Percentiles rank a stretch among this genome's conserved stretches.
Evolutionary conservation across 1,139 yeast genomes (phyloP).

Genomic region (Sugiyamaella pinicola): DNA sequence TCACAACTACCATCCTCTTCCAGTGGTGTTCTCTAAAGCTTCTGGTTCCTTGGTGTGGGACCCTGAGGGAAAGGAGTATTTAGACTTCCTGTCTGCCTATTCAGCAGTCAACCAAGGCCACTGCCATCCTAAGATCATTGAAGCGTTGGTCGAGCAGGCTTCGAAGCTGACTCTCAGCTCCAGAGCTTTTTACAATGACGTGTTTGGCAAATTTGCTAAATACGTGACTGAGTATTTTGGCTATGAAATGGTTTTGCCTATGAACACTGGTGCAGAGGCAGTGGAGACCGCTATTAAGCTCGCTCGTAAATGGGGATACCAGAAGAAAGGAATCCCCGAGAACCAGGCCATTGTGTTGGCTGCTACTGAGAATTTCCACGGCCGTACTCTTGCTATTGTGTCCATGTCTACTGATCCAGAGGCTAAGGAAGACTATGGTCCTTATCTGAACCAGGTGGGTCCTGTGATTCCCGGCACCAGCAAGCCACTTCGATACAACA

Average conservation of each 20-base stretch:
- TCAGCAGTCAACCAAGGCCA: slow-evolving; percentile 99
- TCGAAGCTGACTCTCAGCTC: slow-evolving; percentile 80
- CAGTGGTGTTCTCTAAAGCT: slow-evolving; percentile 88
- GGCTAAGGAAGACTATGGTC: slow-evolving; percentile 87
- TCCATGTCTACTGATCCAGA: slow-evolving; percentile 97
- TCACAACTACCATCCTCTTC: slow-evolving; percentile 95
- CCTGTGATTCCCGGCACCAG: slow-evolving; percentile 65
- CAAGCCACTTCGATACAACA: slow-evolving; percentile 45
- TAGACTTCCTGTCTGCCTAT: slow-evolving; percentile 89
- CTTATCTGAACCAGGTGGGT: slow-evolving; percentile 82
- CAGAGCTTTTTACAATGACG: slow-evolving; percentile 90
- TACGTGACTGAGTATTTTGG: slow-evolving; percentile 85
- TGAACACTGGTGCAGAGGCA: slow-evolving; percentile 99
- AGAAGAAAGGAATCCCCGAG: slow-evolving; percentile 77
- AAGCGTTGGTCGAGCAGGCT: slow-evolving; percentile 87
- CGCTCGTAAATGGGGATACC: slow-evolving; percentile 97
- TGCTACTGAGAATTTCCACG: slow-evolving; percentile 91
- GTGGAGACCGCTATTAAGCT: slow-evolving; percentile 93
- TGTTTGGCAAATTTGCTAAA: slow-evolving; percentile 84
- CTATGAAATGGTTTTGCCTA: slow-evolving; percentile 92
- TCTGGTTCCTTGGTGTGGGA: slow-evolving; percentile 96
- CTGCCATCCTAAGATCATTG: slow-evolving; percentile 90
- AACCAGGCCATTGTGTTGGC: slow-evolving; percentile 86
- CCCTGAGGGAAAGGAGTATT: slow-evolving; percentile 72
- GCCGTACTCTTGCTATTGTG: slow-evolving; percentile 92